Base-by-base conservation (phyloP, 768 basidiomycete species). In the Boletus rubescentipes region DNA sequence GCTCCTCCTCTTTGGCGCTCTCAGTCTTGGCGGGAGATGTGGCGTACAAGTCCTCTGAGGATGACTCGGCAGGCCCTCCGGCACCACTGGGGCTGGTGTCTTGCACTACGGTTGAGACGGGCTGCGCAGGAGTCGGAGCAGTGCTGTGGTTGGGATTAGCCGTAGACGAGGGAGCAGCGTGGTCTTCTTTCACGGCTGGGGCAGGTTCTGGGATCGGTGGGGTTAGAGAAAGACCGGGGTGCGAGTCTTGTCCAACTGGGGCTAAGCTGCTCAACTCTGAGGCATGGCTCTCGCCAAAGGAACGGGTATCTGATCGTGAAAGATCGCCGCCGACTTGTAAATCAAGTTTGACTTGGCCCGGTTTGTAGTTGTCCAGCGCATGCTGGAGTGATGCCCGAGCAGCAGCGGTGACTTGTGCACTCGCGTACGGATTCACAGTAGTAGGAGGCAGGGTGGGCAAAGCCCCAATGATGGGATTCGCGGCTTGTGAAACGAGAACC, bases 231-330 rank as follows among this genome's bases (percentile, higher is more conserved):
- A 77, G 64, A 42, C 67, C 67, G 18, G 74, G 71, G 51, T 74
- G 71, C 43, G 57, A 61, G 35, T 60, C 46, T 23, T 62, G 55
- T 26, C 58, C 62, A 6, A 59, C 51, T n/a, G n/a, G n/a, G n/a
- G n/a, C n/a, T 21, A 65, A 58, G 59, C 73, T 77, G 16, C 79
- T 79, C 34, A 93, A 76, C 71, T 93, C 91, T 34, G 72, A 77
- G 0, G 87, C 88, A 62, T 93, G 91, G 36, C 85, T 92, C 70
- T 87, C 88, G 18, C 91, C 91, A 64, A 93, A 93, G 69, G 87
- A 91, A 52, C 81, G 81, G 0, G 87, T 89, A 62, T 93, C 87
- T 4, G 86, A 86, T 55, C 85, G 76, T 54, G 78, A 77, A 37
- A 90, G 77, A 64, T 87, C 84, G 6, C 75, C 73, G 29, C 75